phyloP scores from a whole-genome alignment of 352 stramenopile species.

The Pythium apleroticum region DNA sequence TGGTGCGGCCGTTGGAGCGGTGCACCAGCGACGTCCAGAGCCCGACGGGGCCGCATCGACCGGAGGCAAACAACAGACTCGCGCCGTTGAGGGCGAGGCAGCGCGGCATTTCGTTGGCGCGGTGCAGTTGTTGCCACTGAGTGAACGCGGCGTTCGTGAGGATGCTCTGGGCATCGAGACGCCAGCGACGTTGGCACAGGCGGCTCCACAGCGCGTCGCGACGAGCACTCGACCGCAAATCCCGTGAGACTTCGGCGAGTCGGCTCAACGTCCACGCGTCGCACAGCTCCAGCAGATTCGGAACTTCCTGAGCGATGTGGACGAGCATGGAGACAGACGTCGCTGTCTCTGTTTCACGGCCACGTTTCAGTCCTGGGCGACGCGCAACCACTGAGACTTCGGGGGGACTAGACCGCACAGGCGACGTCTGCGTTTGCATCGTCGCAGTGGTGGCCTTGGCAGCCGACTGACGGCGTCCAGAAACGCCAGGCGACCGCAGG shows the following conservation, averaged over 20 bases:
- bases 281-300: conserved; percentile 43
- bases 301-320: conserved; percentile 44
- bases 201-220: conserved; percentile 36
- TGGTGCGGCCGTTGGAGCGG: conserved; percentile 59
- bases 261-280: conserved; percentile 50
- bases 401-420: neutral
- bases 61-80: conserved; percentile 37
- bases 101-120: conserved; percentile 39
- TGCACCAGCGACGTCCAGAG: conserved; percentile 47
- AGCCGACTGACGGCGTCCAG: neutral
- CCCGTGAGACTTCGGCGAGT: conserved; percentile 36
- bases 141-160: conserved; percentile 2
- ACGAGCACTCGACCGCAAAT: conserved; percentile 25
- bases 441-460: neutral
- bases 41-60: conserved; percentile 26
- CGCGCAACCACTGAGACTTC: neutral
- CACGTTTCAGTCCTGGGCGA: conserved; percentile 10
- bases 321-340: conserved; percentile 25
- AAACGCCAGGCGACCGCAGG: neutral
- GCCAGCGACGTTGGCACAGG: conserved; percentile 39
- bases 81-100: conserved; percentile 26
- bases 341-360: neutral
- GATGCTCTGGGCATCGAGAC: conserved; percentile 6
- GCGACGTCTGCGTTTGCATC: conserved; percentile 7
- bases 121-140: conserved; percentile 41